phyloP scores from a whole-genome alignment of 1,284 basidiomycete genomes.

The Leccinum solheimii region DNA sequence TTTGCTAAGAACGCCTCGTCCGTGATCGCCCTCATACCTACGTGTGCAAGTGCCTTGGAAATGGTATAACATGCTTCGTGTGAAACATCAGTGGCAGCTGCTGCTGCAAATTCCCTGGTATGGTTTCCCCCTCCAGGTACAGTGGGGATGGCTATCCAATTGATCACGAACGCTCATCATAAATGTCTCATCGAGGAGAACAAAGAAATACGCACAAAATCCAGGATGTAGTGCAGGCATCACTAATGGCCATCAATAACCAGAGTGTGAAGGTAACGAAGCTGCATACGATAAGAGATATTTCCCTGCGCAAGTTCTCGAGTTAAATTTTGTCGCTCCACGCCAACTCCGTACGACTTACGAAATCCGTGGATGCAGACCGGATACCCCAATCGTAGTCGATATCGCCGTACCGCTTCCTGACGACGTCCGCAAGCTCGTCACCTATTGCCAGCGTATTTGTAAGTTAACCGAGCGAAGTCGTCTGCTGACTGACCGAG shows the following conservation, averaged over 20 bases:
- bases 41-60: slow-evolving; percentile 58
- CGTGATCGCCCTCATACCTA: slow-evolving; percentile 55
- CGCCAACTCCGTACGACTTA: slow-evolving; percentile 13
- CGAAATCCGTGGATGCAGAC: slow-evolving; percentile 70
- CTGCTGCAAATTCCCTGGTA: slow-evolving; percentile 54
- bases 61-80: slow-evolving; percentile 57
- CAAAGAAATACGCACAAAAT: slow-evolving; percentile 37
- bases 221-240: slow-evolving; percentile 48
- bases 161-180: background rate
- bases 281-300: slow-evolving; percentile 51
- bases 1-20: slow-evolving; percentile 42
- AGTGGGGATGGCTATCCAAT: slow-evolving; percentile 47
- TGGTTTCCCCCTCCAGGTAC: slow-evolving; percentile 62
- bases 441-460: slow-evolving; percentile 39
- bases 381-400: slow-evolving; percentile 54
- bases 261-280: background rate
- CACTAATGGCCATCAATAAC: slow-evolving; percentile 29
- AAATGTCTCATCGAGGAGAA: background rate
- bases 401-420: slow-evolving; percentile 53
- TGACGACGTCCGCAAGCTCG: slow-evolving; percentile 55
- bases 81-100: slow-evolving; percentile 54
- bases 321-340: background rate
- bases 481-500: slow-evolving; percentile 43
- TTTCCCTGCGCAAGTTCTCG: slow-evolving; percentile 49
- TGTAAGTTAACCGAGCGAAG: background rate